These are phyloP conservation scores for Rhipidocladum racemiflorum DNA, from an alignment of 176 grass and related monocot genomes.

Conservation along the genomic window DNA sequence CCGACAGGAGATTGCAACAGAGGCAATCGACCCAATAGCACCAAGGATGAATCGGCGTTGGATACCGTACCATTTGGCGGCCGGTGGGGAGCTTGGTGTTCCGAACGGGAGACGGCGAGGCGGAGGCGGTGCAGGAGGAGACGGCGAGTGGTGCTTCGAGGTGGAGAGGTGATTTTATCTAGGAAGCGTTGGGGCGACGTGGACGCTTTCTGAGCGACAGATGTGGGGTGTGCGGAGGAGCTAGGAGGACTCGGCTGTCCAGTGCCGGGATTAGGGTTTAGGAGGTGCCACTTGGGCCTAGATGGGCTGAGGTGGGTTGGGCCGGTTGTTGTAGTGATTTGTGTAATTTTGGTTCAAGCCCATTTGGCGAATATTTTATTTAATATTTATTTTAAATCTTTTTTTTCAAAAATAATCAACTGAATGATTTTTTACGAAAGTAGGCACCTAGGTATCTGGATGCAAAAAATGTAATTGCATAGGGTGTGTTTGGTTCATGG, in stretches of 20 bases:
- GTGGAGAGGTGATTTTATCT: slow-evolving; percentile 20
- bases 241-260: slow-evolving; percentile 5
- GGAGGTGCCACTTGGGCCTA: not conserved
- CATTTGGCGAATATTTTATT: too few species aligned
- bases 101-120: slow-evolving; percentile 34
- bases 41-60: not conserved
- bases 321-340: not conserved
- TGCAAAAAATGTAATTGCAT: too few species aligned
- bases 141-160: slow-evolving; percentile 2
- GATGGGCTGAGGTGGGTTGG: not conserved
- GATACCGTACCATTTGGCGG: slow-evolving; percentile 44
- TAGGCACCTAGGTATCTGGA: too few species aligned
- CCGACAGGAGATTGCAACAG: not conserved
- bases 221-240: not conserved
- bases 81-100: slow-evolving; percentile 39
- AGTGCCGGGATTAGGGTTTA: slow-evolving; percentile 44
- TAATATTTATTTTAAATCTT: too few species aligned
- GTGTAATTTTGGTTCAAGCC: not conserved
- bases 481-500: too few species aligned
- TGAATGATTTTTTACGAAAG: too few species aligned
- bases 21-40: too few species aligned
- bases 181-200: slow-evolving; percentile 20
- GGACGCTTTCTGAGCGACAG: not conserved
- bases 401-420: too few species aligned
- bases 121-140: not conserved